Conservation (phyloP, 2,329 filamentous ascomycete species). For the Fusarium musae region DNA sequence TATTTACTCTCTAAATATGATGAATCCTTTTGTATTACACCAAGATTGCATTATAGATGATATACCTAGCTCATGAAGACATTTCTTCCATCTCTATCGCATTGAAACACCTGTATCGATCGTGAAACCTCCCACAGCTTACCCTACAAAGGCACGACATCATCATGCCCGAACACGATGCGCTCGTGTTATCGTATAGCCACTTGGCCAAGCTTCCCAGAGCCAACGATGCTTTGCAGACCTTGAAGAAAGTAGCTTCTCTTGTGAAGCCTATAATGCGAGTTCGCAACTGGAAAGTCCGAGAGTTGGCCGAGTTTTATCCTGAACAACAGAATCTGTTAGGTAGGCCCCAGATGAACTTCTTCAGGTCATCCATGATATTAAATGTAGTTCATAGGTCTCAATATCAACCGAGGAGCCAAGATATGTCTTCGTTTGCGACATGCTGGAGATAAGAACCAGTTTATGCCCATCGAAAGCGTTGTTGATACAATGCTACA, state of each 20-base stretch:
- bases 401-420: constrained; percentile 81
- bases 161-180: constrained; percentile 50
- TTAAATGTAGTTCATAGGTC: constrained; percentile 56
- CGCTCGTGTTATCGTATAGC: constrained; percentile 59
- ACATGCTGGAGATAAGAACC: constrained; percentile 75
- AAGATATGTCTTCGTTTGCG: constrained; percentile 87
- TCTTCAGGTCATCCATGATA: neutral
- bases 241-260: constrained; percentile 83
- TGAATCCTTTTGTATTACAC: neutral
- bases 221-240: constrained; percentile 63
- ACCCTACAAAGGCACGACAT: constrained; percentile 10
- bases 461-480: constrained; percentile 84
- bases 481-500: constrained; percentile 93
- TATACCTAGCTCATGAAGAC: constrained; percentile 1
- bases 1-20: neutral
- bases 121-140: constrained; percentile 10
- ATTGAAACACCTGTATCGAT: constrained; percentile 1
- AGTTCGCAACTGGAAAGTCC: constrained; percentile 82
- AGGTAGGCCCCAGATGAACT: constrained; percentile 66
- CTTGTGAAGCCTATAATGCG: constrained; percentile 96
- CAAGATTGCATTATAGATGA: neutral
- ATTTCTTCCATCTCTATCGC: constrained; percentile 1
- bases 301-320: constrained; percentile 85
- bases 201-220: constrained; percentile 61
- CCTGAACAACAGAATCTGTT: constrained; percentile 79